Base-by-base conservation (phyloP, 2,329 filamentous ascomycete genomes). In the Sporothrix pallida region DNA sequence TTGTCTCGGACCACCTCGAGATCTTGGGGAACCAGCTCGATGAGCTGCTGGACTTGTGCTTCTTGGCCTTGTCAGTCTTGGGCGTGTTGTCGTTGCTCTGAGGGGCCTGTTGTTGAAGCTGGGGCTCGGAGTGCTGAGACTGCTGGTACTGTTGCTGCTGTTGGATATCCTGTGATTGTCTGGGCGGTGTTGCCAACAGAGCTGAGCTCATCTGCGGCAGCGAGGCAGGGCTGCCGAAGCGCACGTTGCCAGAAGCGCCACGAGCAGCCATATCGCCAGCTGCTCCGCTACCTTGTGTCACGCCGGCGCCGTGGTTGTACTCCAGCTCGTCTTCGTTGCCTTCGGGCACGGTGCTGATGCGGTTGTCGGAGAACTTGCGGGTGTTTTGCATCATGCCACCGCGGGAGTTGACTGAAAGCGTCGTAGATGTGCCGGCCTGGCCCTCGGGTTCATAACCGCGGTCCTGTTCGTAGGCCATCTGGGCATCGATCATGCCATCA, bases 1-100 rank as follows among this genome's bases (percentile, higher is more conserved):
- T 99, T 1, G 95, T 98, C 83, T 97, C 96, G 0, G 95, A 98
- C 96, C 96, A 99, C 60, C 96, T 90, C 6, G 96, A 98, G 76
- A 97, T 95, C 84, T 97, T 98, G 31, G 95, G 94, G 75, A 97
- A 92, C 86, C 89, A 90, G 70, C 88, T 86, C 0, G 93, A 93
- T 0, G 94, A 96, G 74, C 89, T 92, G 0, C 89, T 92, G 0
- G 93, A 95, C 81, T 97, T 97, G 84, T 97, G 93, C 84, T 97
- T 98, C 81, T 92, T 93, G 75, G 89, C 88, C 82, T 93, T 94
- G 6, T 93, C 91, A 0, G 88, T 90, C 76, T 86, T 87, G 12
- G 94, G 93, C 0, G 93, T 97, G 75, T 94, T 93, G 75, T 97
- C 94, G 73, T 90, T 91, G 83, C 93, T 95, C 73, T 87, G 82